phyloP scores from a whole-genome alignment of 768 basidiomycete species.

The Kondoa subrosea region DNA sequence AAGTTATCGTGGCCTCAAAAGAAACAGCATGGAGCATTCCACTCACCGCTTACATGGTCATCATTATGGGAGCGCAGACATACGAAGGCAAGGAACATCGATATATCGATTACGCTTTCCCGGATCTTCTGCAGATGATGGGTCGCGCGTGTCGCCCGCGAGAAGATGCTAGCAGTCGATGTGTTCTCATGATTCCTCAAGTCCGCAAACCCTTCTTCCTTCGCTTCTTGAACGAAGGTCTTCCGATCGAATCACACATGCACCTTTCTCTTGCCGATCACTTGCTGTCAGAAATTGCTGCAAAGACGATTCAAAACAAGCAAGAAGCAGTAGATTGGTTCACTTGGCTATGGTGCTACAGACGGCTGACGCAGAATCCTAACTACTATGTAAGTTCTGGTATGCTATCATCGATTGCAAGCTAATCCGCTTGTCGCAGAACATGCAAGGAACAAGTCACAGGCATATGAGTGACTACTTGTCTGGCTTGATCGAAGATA shows the following conservation, averaged over 20 bases:
- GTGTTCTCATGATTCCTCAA: constrained; percentile 82
- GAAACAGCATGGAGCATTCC: constrained; percentile 95
- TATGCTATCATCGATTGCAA: background rate
- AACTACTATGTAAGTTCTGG: constrained; percentile 58
- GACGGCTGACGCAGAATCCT: constrained; percentile 92
- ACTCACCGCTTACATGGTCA: constrained; percentile 86
- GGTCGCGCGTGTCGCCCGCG: constrained; percentile 84
- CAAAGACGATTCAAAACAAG: constrained; percentile 98
- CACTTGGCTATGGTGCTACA: constrained; percentile 85
- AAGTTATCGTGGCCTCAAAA: constrained; percentile 87
- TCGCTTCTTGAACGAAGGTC: constrained; percentile 90
- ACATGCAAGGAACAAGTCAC: constrained; percentile 68
- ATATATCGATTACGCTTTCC: constrained; percentile 93
- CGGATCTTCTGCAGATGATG: constrained; percentile 99
- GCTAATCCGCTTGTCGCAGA: constrained; percentile 18
- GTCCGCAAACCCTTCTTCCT: constrained; percentile 98
- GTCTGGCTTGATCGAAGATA: constrained; percentile 87
- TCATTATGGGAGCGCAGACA: constrained; percentile 97
- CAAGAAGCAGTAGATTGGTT: constrained; percentile 70
- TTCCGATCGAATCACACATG: constrained; percentile 90
- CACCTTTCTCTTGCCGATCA: constrained; percentile 86
- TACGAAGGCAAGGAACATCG: constrained; percentile 76
- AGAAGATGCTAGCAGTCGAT: constrained; percentile 76
- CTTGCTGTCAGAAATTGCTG: constrained; percentile 94
- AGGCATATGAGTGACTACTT: constrained; percentile 89